A percentile compares a stretch with the other conserved stretches of the same genome.
These are phyloP conservation scores for Amborella trichopoda DNA, from an alignment of 164 flowering plant genomes.

Conservation along the genomic window DNA sequence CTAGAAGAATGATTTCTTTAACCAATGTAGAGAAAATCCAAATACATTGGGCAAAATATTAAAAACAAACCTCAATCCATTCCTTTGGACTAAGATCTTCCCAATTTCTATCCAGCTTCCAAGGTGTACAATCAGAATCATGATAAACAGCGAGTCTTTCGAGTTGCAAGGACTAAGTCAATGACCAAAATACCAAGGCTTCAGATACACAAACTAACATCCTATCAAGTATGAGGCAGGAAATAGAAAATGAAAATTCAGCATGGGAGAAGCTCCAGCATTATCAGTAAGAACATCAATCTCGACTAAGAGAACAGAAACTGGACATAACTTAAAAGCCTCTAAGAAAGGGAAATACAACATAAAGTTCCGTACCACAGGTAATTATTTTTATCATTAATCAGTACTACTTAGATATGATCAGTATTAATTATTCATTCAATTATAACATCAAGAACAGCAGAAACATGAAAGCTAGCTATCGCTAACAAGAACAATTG, in stretches of 20 bases:
- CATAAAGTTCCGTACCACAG: too few relatives aligned
- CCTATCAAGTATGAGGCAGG: neutral
- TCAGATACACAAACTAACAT: too few relatives aligned
- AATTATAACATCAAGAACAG: too few relatives aligned
- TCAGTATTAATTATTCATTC: too few relatives aligned
- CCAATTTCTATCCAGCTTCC: constrained; percentile 81
- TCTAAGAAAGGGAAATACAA: too few relatives aligned
- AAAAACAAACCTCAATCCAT: constrained; percentile 83
- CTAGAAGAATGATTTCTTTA: neutral
- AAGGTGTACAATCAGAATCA: constrained; percentile 64
- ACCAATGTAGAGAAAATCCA: neutral
- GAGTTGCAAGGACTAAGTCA: constrained; percentile 76
- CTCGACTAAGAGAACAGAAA: too few relatives aligned
- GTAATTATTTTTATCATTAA: too few relatives aligned
- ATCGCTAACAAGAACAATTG: too few relatives aligned
- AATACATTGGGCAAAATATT: neutral
- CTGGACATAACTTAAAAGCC: too few relatives aligned
- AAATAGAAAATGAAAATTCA: neutral
- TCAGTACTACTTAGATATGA: too few relatives aligned
- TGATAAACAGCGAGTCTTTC: constrained; percentile 97
- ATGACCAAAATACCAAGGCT: constrained; percentile 1
- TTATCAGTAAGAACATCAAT: neutral
- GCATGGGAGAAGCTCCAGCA: neutral
- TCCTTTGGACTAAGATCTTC: constrained; percentile 79
- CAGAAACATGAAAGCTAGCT: too few relatives aligned